Conservation (phyloP, 2,329 filamentous ascomycete species). For the Cryphonectria nitschkei region DNA sequence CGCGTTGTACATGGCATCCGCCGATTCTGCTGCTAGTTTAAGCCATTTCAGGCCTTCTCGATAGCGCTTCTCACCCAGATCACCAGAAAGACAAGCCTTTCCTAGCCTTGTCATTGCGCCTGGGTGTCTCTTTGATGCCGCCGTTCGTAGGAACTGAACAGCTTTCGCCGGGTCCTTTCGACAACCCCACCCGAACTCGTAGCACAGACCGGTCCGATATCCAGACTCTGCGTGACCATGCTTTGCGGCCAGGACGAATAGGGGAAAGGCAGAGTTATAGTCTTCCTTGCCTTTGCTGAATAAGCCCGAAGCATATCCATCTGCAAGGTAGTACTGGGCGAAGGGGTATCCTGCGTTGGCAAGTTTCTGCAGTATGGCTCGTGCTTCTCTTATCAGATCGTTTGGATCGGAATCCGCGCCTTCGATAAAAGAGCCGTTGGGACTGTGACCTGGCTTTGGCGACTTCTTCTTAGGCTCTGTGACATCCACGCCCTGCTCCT, state of each 20-base stretch:
- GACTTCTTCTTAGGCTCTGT: slow-evolving; percentile 50
- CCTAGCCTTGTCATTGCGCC: slow-evolving; percentile 93
- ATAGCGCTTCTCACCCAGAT: slow-evolving; percentile 85
- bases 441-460: slow-evolving; percentile 51
- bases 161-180: slow-evolving; percentile 89
- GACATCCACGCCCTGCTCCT: slow-evolving; percentile 69
- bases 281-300: slow-evolving; percentile 96
- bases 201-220: slow-evolving; percentile 90
- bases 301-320: slow-evolving; percentile 90
- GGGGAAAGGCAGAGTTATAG: slow-evolving; percentile 85
- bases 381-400: slow-evolving; percentile 82
- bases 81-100: slow-evolving; percentile 85
- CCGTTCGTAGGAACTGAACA: slow-evolving; percentile 87
- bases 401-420: slow-evolving; percentile 56
- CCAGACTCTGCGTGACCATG: slow-evolving; percentile 96
- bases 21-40: slow-evolving; percentile 87
- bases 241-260: slow-evolving; percentile 92
- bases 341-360: slow-evolving; percentile 91
- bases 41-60: slow-evolving; percentile 95
- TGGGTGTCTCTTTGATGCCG: slow-evolving; percentile 91
- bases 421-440: slow-evolving; percentile 52
- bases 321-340: slow-evolving; percentile 95
- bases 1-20: slow-evolving; percentile 88
- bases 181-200: slow-evolving; percentile 98
- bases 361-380: slow-evolving; percentile 83